A percentile compares a stretch with the other conserved stretches of the same genome.
These are phyloP conservation scores for Venturia asperata DNA, from an alignment of 2,329 filamentous ascomycete species.

Conservation along the genomic window DNA sequence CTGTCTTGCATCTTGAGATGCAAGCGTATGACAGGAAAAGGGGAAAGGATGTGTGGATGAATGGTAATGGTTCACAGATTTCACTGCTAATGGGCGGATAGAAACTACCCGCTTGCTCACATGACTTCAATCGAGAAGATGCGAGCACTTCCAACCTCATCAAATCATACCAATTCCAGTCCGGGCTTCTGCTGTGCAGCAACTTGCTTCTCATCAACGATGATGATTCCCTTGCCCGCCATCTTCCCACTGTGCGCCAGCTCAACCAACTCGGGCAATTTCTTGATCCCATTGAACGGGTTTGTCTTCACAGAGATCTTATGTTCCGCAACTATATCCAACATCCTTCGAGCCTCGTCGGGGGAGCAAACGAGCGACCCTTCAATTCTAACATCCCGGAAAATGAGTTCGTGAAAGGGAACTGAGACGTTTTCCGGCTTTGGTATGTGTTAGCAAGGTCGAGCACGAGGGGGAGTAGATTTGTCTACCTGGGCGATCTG, in stretches of 20 bases:
- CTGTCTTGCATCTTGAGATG: too few relatives aligned
- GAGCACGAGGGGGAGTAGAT: conserved; percentile 24
- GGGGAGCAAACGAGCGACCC: conserved; percentile 18
- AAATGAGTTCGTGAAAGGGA: conserved; percentile 24
- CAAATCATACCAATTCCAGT: conserved; percentile 9
- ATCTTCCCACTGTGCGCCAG: conserved; percentile 20
- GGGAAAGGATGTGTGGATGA: not conserved
- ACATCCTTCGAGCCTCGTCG: conserved; percentile 27
- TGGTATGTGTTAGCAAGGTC: conserved; percentile 16
- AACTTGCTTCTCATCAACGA: conserved; percentile 19
- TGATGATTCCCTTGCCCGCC: conserved; percentile 19
- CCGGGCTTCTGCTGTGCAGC: conserved; percentile 15
- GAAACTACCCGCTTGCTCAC: not conserved
- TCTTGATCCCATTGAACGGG: conserved; percentile 17
- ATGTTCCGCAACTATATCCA: conserved; percentile 39
- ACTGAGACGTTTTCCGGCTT: conserved; percentile 34
- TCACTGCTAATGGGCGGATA: too few relatives aligned
- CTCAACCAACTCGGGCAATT: conserved; percentile 18
- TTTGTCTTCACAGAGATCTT: conserved; percentile 24
- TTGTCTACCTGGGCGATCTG: conserved; percentile 49
- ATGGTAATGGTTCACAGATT: too few relatives aligned
- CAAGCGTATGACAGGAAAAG: not conserved
- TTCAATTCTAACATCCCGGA: conserved; percentile 20
- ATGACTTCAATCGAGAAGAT: not conserved
- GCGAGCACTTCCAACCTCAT: not conserved